A percentile compares a stretch with the other conserved stretches of the same genome.
Evolutionary conservation across 2,329 filamentous ascomycete species (phyloP).

Genomic region (Beauveria australis): DNA sequence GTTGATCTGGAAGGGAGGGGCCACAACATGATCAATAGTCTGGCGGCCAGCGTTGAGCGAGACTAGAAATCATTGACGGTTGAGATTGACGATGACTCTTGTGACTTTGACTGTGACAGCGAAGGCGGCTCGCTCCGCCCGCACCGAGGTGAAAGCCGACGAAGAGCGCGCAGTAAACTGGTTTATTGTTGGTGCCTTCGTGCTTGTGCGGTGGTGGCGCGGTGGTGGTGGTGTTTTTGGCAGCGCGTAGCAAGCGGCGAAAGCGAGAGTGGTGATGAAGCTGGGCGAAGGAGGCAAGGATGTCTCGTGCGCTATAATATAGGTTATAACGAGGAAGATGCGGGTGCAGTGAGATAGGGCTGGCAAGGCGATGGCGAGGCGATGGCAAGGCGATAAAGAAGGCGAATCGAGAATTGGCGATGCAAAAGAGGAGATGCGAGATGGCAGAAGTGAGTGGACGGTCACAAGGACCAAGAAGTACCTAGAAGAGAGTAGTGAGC

Average conservation of each 20-base stretch:
- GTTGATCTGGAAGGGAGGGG: conserved; percentile 2
- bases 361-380: neutral
- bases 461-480: neutral
- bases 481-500: neutral
- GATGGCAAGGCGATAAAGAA: neutral
- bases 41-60: neutral
- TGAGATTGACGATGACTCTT: neutral
- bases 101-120: neutral
- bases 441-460: neutral
- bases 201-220: neutral
- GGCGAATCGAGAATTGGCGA: neutral
- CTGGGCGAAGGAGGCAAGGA: neutral
- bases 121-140: neutral
- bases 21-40: conserved; percentile 4
- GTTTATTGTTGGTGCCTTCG: neutral
- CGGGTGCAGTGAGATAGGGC: neutral
- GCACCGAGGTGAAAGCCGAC: neutral
- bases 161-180: neutral
- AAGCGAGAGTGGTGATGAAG: neutral
- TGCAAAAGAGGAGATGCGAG: neutral
- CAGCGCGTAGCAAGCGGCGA: neutral
- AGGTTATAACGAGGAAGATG: neutral
- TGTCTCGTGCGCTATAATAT: too few relatives aligned
- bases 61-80: neutral
- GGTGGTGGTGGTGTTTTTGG: neutral